Conservation (phyloP, 2,329 filamentous ascomycete genomes). For the Sclerotinia nivalis region DNA sequence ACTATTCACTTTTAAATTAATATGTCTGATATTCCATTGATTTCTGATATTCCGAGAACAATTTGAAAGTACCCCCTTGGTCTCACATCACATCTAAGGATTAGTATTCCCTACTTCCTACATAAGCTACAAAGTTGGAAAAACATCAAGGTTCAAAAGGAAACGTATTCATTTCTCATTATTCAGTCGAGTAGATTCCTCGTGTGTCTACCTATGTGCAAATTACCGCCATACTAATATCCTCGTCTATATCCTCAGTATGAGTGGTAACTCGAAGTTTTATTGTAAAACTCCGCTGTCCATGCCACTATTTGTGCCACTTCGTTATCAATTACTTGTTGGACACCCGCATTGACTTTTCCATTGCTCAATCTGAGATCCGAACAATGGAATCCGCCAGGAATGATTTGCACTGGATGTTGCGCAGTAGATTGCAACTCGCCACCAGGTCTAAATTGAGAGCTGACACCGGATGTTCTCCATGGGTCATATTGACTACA, state of each 20-base stretch:
- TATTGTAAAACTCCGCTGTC: constrained; percentile 50
- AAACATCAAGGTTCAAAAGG: background rate
- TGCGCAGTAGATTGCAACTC: constrained; percentile 50
- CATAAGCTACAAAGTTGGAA: background rate
- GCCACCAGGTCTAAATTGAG: constrained; percentile 55
- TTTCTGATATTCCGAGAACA: background rate
- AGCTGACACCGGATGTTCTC: constrained; percentile 55
- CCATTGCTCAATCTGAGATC: constrained; percentile 53
- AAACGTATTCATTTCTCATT: constrained; percentile 4
- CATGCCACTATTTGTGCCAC: constrained; percentile 54
- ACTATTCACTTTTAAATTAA: background rate
- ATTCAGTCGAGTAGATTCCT: background rate
- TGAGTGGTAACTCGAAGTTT: background rate
- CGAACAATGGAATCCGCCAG: constrained; percentile 56
- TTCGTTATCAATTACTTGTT: constrained; percentile 52
- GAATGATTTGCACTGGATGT: constrained; percentile 55
- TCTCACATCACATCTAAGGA: background rate
- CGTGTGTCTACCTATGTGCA: background rate
- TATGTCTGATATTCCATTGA: background rate
- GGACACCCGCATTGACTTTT: constrained; percentile 48
- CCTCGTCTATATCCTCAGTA: constrained; percentile 2
- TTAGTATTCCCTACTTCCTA: background rate
- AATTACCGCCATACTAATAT: constrained; percentile 12
- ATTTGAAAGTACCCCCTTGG: background rate
- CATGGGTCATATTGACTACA: constrained; percentile 58